phyloP scores from a whole-genome alignment of 2,329 filamentous ascomycete genomes.

The Epichloe bromicola region DNA sequence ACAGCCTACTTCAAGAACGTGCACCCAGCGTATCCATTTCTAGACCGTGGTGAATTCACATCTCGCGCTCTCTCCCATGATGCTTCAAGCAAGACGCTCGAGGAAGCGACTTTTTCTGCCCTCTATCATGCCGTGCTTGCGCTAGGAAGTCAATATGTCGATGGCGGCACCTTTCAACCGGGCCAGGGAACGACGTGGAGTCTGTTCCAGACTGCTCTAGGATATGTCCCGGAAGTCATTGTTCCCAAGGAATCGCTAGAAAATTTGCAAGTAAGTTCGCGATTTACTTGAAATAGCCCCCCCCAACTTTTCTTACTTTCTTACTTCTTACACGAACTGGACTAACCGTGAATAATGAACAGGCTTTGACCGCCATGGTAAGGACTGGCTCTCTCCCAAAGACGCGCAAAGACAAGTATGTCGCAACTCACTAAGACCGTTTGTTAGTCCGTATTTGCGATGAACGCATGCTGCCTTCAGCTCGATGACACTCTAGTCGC shows the following conservation, averaged over 20 bases:
- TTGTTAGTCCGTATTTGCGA: slow-evolving; percentile 22
- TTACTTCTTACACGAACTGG: too few species aligned
- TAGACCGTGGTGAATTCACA: slow-evolving; percentile 12
- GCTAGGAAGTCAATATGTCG: slow-evolving; percentile 20
- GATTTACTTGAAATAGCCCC: too few species aligned
- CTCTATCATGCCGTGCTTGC: slow-evolving; percentile 21
- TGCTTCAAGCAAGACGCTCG: neutral
- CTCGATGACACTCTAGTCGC: slow-evolving; percentile 19
- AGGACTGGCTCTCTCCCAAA: neutral
- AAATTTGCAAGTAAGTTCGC: slow-evolving; percentile 1
- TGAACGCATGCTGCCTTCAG: slow-evolving; percentile 20
- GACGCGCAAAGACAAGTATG: too few species aligned
- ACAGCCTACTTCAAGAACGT: slow-evolving; percentile 23
- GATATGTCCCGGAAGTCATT: slow-evolving; percentile 9
- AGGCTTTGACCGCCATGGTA: slow-evolving; percentile 6
- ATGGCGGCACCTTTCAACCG: slow-evolving; percentile 9
- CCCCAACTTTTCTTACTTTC: too few species aligned
- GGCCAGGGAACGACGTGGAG: slow-evolving; percentile 10
- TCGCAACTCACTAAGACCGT: neutral
- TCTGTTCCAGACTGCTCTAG: slow-evolving; percentile 10
- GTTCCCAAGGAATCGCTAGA: slow-evolving; percentile 1
- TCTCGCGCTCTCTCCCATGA: neutral
- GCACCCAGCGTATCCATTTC: slow-evolving; percentile 24
- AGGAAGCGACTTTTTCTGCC: slow-evolving; percentile 16
- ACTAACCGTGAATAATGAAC: neutral